Evolutionary conservation across 2,329 filamentous ascomycete genomes (phyloP), one percentile per base, ranked within the genome.

Genomic region (Monosporascus sp.): DNA sequence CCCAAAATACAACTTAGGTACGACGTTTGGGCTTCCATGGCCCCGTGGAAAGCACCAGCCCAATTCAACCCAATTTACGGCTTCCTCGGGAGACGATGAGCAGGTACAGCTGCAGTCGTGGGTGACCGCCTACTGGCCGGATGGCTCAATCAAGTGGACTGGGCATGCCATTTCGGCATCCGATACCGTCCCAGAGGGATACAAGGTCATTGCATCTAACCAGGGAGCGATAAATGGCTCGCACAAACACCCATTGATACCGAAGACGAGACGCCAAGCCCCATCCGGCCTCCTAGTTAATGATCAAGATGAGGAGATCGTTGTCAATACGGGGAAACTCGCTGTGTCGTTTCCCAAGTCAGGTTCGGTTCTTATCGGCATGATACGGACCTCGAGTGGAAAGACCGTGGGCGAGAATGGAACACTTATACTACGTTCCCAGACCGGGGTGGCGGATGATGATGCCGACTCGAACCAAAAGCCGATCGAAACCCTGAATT

Each of bases 81-180:
- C 70, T 24, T 58, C 59, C 1, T 57, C 58, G 20, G 64, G 61
- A 5, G 60, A 59, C 0, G 61, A 57, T n/a, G 55, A 59, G 22
- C 49, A 62, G 56, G 31, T 73, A 63, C 57, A 64, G 53, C 37
- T 80, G 7, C 75, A 84, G 55, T 80, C 80, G 0, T 84, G 81
- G 81, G 69, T 75, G 3, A 84, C 78, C 1, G 80, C 76, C 0
- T 81, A 79, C 62, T 85, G 81, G 82, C 73, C 76, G 1, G 82
- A 85, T 65, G 79, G 78, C 26, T 82, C 81, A 0, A 71, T 84
- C 51, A 85, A 84, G 61, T 85, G 82, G 82, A 82, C 78, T 3
- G 81, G 74, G 0, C 82, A 85, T 60, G 80, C 81, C 0, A 68
- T 85, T 44, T 65, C 73, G 14, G 74, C 69, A 5, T 73, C 72